phyloP scores from a whole-genome alignment of 805 yeast species.

The Schizosaccharomyces octosporus region DNA sequence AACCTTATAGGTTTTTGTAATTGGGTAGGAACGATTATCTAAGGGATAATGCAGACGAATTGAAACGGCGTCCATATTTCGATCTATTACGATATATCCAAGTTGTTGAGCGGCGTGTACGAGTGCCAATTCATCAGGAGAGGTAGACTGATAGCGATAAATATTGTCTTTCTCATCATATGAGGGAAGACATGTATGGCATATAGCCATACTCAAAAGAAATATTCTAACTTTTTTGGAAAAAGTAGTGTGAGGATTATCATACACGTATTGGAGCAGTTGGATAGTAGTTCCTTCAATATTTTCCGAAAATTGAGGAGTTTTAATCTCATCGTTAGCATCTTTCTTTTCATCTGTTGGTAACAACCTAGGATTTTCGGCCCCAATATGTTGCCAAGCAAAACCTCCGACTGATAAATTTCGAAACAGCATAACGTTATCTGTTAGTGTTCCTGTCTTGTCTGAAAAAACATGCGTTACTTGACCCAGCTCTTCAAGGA shows the following conservation, averaged over 20 bases:
- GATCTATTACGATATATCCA: slow-evolving; percentile 65
- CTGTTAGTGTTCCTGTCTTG: slow-evolving; percentile 92
- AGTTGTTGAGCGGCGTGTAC: slow-evolving; percentile 86
- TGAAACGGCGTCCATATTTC: slow-evolving; percentile 32
- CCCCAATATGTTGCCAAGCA: slow-evolving; percentile 57
- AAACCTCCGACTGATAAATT: slow-evolving; percentile 71
- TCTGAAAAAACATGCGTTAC: slow-evolving; percentile 87
- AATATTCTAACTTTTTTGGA: slow-evolving; percentile 57
- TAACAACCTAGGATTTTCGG: neutral
- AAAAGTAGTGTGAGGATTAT: slow-evolving; percentile 43
- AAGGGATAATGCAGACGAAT: slow-evolving; percentile 51
- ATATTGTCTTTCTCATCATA: slow-evolving; percentile 10
- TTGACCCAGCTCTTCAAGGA: slow-evolving; percentile 89
- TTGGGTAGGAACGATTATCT: slow-evolving; percentile 46
- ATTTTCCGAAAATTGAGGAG: neutral
- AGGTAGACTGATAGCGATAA: slow-evolving; percentile 71
- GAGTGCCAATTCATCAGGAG: slow-evolving; percentile 88
- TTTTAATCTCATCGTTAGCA: slow-evolving; percentile 4
- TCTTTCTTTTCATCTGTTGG: neutral
- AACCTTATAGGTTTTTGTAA: slow-evolving; percentile 42
- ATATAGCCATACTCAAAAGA: slow-evolving; percentile 55
- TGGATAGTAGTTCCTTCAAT: slow-evolving; percentile 29
- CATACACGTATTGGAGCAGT: slow-evolving; percentile 43
- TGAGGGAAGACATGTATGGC: slow-evolving; percentile 71
- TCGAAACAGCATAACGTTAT: slow-evolving; percentile 76